Evolutionary conservation across 1,284 basidiomycete genomes (phyloP).

Genomic region (Testicularia cyperi): DNA sequence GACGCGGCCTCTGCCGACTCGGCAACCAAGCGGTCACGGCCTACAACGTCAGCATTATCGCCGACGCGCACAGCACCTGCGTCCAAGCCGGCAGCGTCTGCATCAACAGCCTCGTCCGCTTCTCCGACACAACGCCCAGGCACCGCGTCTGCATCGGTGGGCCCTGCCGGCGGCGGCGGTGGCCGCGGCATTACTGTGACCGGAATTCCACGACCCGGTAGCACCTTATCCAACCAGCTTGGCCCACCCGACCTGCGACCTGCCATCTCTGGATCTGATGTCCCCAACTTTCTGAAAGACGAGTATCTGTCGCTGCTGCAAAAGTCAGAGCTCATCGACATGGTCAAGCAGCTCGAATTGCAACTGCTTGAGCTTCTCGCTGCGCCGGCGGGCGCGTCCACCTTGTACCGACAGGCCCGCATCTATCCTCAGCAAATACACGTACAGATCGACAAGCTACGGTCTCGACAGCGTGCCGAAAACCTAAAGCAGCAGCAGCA

Average conservation of each 20-base stretch:
- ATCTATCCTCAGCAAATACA: conserved; percentile 34
- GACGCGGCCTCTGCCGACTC: conserved; percentile 5
- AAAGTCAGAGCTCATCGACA: conserved; percentile 31
- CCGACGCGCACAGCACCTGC: too few species aligned
- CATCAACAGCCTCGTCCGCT: too few species aligned
- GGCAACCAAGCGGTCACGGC: conserved; percentile 26
- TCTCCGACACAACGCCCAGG: too few species aligned
- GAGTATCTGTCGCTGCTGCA: conserved; percentile 34
- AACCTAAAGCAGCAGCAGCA: background rate
- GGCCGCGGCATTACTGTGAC: conserved; percentile 32
- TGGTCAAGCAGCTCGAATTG: conserved; percentile 39
- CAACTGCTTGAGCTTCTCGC: conserved; percentile 25
- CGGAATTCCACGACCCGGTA: conserved; percentile 33
- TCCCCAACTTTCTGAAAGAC: conserved; percentile 7
- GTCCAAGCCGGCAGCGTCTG: conserved; percentile 1
- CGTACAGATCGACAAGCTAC: conserved; percentile 27
- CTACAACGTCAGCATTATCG: too few species aligned
- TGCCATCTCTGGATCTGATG: conserved; percentile 17
- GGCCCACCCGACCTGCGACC: conserved; percentile 25
- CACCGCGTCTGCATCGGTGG: too few species aligned
- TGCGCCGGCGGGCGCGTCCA: conserved; percentile 22
- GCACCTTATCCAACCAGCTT: conserved; percentile 25
- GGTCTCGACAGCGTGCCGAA: conserved; percentile 20
- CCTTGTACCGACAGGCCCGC: conserved; percentile 28
- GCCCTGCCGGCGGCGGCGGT: too few species aligned